These are phyloP conservation scores for Syzygium malaccense DNA, from an alignment of 441 rosid genomes.

Conservation along the genomic window DNA sequence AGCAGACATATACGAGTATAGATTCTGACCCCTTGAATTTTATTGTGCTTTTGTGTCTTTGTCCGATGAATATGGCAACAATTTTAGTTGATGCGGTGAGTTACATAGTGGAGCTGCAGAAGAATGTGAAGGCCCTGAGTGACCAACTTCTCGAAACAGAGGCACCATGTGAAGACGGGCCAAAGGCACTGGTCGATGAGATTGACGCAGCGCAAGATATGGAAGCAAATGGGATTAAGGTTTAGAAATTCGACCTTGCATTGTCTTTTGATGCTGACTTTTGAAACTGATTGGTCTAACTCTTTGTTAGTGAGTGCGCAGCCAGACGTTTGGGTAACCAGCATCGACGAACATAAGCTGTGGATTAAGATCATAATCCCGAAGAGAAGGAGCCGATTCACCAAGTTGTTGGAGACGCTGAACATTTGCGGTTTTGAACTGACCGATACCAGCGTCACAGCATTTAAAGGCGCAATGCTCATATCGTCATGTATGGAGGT, in stretches of 20 bases:
- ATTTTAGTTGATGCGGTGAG: conserved; percentile 74
- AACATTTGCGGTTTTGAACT: conserved; percentile 42
- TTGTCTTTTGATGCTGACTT: too few relatives aligned
- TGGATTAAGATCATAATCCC: conserved; percentile 59
- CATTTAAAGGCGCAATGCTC: conserved; percentile 42
- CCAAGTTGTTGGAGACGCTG: conserved; percentile 50
- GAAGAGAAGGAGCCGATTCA: conserved; percentile 51
- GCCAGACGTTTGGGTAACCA: conserved; percentile 53
- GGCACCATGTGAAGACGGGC: conserved; percentile 17
- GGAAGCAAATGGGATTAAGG: conserved; percentile 42
- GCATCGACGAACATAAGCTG: conserved; percentile 36
- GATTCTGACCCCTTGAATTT: background rate
- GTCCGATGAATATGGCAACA: conserved; percentile 72
- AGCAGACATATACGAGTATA: background rate
- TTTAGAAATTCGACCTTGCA: background rate
- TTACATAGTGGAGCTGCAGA: conserved; percentile 58
- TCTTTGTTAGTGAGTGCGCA: conserved; percentile 1
- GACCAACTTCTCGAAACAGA: conserved; percentile 53
- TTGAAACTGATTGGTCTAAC: background rate
- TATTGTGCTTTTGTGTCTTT: background rate
- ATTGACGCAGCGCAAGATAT: conserved; percentile 29
- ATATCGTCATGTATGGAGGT: conserved; percentile 52
- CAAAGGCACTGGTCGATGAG: conserved; percentile 5
- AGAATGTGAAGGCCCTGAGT: conserved; percentile 34
- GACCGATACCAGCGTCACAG: conserved; percentile 41